Evolutionary conservation across 176 grass and related monocot species (phyloP).

Genomic region (Bonia amplexicaulis): DNA sequence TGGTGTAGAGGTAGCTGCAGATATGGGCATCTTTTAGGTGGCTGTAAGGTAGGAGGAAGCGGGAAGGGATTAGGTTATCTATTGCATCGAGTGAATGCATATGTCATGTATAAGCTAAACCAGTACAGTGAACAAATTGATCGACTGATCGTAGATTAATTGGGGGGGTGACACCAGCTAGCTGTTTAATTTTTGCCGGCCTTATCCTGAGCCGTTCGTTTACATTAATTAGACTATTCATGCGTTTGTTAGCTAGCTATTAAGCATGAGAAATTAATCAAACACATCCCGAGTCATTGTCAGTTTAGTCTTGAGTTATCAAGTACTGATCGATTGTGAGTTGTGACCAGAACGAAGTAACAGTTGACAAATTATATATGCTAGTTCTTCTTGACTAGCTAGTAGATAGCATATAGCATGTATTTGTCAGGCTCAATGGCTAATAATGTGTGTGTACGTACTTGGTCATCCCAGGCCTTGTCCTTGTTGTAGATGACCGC

Average conservation of each 20-base stretch:
- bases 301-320: not conserved
- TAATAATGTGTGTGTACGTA: slow-evolving; percentile 6
- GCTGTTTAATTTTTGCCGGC: not conserved
- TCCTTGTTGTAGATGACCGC: slow-evolving; percentile 73
- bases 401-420: not conserved
- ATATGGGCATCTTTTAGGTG: slow-evolving; percentile 28
- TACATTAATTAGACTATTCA: not conserved
- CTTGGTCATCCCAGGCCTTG: slow-evolving; percentile 72
- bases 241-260: slow-evolving; percentile 5
- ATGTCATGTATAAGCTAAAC: slow-evolving; percentile 33
- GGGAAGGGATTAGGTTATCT: slow-evolving; percentile 27
- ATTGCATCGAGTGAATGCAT: not conserved
- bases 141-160: not conserved
- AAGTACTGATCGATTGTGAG: not conserved
- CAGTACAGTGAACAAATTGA: not conserved
- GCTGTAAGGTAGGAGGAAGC: not conserved
- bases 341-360: not conserved
- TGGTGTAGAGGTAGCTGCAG: not conserved
- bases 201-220: slow-evolving; percentile 21
- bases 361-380: not conserved
- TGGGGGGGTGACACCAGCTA: not conserved
- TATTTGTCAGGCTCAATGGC: not conserved
- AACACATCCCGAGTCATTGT: not conserved
- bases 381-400: not conserved
- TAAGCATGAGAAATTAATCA: slow-evolving; percentile 1